Percentiles rank a stretch among this genome's conserved stretches.
These are phyloP conservation scores for Talaromyces proteolyticus DNA, from an alignment of 495 filamentous ascomycete species.

Conservation along the genomic window DNA sequence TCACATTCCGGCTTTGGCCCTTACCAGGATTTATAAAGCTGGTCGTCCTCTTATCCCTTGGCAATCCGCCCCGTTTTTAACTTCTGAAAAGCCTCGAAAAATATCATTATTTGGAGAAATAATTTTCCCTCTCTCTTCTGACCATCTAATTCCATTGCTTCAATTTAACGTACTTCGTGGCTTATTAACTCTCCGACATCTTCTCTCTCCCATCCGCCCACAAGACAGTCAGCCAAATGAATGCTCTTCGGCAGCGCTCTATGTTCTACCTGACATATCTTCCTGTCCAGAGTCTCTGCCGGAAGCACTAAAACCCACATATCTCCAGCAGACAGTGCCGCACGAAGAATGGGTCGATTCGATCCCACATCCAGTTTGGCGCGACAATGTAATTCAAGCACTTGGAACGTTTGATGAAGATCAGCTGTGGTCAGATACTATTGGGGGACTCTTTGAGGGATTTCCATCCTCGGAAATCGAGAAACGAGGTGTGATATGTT, in stretches of 20 bases:
- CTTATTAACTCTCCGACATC: neutral
- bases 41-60: neutral
- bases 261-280: neutral
- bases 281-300: neutral
- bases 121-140: neutral
- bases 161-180: neutral
- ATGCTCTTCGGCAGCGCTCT: neutral
- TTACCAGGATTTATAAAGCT: neutral
- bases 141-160: neutral
- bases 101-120: neutral
- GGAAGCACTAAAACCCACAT: neutral
- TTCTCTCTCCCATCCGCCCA: neutral
- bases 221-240: neutral
- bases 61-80: neutral
- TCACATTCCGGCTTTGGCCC: neutral
- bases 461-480: conserved; percentile 1
- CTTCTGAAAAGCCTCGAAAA: neutral
- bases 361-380: neutral
- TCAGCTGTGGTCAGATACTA: conserved; percentile 2
- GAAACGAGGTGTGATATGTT: conserved; percentile 1
- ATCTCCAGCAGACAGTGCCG: conserved; percentile 1
- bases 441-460: conserved; percentile 4
- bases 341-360: conserved; percentile 5
- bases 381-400: conserved; percentile 1
- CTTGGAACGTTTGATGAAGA: conserved; percentile 6